Evolutionary conservation across 257 asterid species (phyloP).

Genomic region (Oldenlandia corymbosa): DNA sequence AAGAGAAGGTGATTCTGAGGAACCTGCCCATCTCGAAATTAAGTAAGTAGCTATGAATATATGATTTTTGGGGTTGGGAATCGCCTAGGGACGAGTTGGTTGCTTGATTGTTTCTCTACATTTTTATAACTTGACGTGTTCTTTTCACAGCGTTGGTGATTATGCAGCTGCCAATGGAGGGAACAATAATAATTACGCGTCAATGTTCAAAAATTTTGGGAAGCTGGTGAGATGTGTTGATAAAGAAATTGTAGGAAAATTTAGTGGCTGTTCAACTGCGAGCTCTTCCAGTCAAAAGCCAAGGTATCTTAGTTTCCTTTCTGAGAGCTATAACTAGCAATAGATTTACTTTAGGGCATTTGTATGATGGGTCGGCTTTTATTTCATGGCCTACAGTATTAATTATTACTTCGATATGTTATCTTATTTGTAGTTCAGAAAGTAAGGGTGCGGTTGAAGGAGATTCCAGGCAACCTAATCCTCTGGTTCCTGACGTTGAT

Average conservation of each 20-base stretch:
- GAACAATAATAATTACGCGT: constrained; percentile 31
- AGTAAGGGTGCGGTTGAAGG: constrained; percentile 4
- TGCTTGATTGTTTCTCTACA: neutral
- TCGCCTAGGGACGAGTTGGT: neutral
- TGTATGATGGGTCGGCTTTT: neutral
- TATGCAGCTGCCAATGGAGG: constrained; percentile 39
- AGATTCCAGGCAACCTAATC: constrained; percentile 13
- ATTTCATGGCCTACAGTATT: neutral
- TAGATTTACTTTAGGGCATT: neutral
- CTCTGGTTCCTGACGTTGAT: constrained; percentile 16
- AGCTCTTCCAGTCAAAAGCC: constrained; percentile 26
- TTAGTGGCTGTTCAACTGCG: constrained; percentile 29
- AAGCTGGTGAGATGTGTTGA: constrained; percentile 48
- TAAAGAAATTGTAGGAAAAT: constrained; percentile 33
- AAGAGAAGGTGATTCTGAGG: constrained; percentile 51
- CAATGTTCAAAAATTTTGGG: constrained; percentile 65
- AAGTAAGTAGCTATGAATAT: constrained; percentile 36
- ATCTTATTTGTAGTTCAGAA: constrained; percentile 27
- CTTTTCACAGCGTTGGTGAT: constrained; percentile 42
- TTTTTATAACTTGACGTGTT: neutral
- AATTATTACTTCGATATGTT: neutral
- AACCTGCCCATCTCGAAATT: constrained; percentile 53
- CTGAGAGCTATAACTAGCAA: constrained; percentile 1
- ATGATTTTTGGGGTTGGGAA: neutral
- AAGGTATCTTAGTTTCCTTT: constrained; percentile 23